phyloP scores from a whole-genome alignment of 2,329 filamentous ascomycete species.

The Arthroderma sp. region DNA sequence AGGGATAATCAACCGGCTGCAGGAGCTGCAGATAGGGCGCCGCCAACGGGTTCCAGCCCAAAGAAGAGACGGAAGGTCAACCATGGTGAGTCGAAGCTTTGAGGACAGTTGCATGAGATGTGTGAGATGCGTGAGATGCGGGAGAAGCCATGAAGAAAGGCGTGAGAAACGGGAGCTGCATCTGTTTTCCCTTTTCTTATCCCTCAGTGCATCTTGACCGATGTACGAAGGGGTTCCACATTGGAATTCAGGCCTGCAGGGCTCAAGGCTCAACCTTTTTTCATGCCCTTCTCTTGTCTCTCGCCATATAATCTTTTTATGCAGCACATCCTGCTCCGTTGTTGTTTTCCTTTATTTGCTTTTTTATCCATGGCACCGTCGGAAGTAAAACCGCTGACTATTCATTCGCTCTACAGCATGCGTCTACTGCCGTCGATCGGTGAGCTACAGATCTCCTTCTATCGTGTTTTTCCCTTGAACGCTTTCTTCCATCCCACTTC shows the following conservation, averaged over 20 bases:
- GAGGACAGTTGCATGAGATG: not conserved
- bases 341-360: not conserved
- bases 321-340: not conserved
- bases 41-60: conserved; percentile 41
- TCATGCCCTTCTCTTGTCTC: conserved; percentile 13
- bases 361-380: conserved; percentile 1
- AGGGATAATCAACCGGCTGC: conserved; percentile 23
- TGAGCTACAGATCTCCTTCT: conserved; percentile 42
- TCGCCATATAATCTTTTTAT: conserved; percentile 1
- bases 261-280: conserved; percentile 15
- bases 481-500: not conserved
- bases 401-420: conserved; percentile 48
- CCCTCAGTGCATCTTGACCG: not conserved
- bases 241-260: conserved; percentile 2
- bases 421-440: conserved; percentile 81
- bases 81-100: conserved; percentile 53
- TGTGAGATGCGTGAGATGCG: too few species aligned
- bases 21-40: conserved; percentile 21
- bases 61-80: conserved; percentile 85
- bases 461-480: not conserved
- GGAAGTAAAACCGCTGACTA: conserved; percentile 4
- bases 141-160: too few species aligned
- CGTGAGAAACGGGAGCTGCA: too few species aligned
- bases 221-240: conserved; percentile 10
- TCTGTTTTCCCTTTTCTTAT: not conserved